Evolutionary conservation across 331 rosid species (phyloP), one percentile per base, ranked within the genome.

Genomic region (Malus hybrid): DNA sequence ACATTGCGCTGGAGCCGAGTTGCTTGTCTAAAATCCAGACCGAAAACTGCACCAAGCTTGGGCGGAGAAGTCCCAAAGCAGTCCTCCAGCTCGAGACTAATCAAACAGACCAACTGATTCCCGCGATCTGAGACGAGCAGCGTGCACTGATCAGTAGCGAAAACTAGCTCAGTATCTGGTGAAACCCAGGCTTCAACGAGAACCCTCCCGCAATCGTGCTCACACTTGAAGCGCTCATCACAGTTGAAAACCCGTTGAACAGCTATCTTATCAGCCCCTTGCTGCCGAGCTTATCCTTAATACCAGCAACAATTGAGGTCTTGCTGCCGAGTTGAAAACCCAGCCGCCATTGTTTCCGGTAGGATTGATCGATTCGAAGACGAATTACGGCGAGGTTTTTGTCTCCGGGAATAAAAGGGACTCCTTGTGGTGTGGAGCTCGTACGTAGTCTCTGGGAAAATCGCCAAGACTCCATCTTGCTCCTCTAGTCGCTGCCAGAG

Each of bases 401-500:
- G 24, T 24, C 24, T 24, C 24, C 24, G 24, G 24, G 24, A 24
- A 24, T 24, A 24, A 24, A 24, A 24, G 27, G 98, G 97, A 77
- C 97, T 93, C 67, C 98, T 83, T 13, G 96, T 93, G 3, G 98
- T 93, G 80, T 93, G 98, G 4, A 93, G 90, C 42, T 90, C 72
- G 65, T 93, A 91, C 74, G 79, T 91, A 4, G 84, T 85, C 22
- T 93, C 98, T 12, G 97, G 97, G 68, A 91, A 90, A 10, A 93
- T 76, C 7, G 97, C 90, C 74, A 90, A 61, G 20, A 93, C 95
- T 27, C 88, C 95, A 32, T 81, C 84, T 78, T 90, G 85, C 69
- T 77, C 67, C 66, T 90, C 86, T 13, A 93, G 90, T 70, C 54
- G 83, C 54, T 77, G 24, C 24, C 24, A 24, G 24, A 24, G 1